These are phyloP conservation scores for Lentithecium fluviatile DNA, from an alignment of 495 filamentous ascomycete species.

Conservation along the genomic window DNA sequence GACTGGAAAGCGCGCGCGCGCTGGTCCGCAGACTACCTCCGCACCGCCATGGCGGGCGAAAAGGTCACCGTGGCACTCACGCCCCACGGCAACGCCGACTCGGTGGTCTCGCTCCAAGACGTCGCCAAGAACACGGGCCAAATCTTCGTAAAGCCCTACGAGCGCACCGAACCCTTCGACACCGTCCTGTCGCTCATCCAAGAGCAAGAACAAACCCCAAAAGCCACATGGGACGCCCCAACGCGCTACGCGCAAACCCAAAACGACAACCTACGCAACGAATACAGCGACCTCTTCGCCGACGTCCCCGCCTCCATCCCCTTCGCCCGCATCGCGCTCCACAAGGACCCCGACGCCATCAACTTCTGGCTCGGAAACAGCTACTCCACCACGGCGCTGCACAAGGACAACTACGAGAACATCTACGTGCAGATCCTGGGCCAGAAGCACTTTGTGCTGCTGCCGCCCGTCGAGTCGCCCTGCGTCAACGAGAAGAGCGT, in stretches of 20 bases:
- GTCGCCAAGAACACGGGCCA: constrained; percentile 28
- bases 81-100: constrained; percentile 63
- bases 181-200: constrained; percentile 41
- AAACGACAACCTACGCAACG: constrained; percentile 72
- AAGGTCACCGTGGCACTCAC: constrained; percentile 70
- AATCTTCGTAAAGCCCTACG: constrained; percentile 54
- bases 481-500: constrained; percentile 62
- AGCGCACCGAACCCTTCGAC: constrained; percentile 41
- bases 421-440: constrained; percentile 72
- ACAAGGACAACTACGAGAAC: constrained; percentile 81
- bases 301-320: constrained; percentile 58
- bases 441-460: constrained; percentile 65
- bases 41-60: constrained; percentile 49
- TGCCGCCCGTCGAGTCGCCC: constrained; percentile 62
- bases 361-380: constrained; percentile 79
- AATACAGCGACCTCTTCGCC: constrained; percentile 59
- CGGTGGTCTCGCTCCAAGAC: constrained; percentile 48
- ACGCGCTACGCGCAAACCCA: constrained; percentile 56
- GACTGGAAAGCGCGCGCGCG: constrained; percentile 58
- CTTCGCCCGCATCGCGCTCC: constrained; percentile 66
- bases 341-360: constrained; percentile 62
- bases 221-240: background rate
- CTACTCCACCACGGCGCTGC: constrained; percentile 62
- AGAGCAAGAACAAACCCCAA: constrained; percentile 8
- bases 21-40: constrained; percentile 61